These are phyloP conservation scores for Entonaema liquescens DNA, from an alignment of 495 filamentous ascomycete genomes.

Conservation along the genomic window DNA sequence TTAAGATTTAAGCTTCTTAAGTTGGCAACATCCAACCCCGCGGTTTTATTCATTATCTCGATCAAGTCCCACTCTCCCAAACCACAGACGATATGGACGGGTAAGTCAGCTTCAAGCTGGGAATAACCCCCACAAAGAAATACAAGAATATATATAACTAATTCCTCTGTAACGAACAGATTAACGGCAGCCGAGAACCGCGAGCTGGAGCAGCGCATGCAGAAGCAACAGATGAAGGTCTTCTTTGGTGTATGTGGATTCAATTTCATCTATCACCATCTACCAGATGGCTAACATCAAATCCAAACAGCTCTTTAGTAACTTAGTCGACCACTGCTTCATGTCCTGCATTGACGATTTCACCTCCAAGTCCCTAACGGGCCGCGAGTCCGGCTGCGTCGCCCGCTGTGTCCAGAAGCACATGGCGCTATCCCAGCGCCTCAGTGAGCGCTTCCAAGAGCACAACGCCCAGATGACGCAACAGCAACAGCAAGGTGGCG, in stretches of 20 bases:
- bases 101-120: constrained; percentile 19
- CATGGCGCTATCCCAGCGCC: constrained; percentile 83
- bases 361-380: constrained; percentile 90
- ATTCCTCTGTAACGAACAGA: constrained; percentile 36
- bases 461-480: constrained; percentile 87
- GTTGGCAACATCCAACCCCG: not conserved
- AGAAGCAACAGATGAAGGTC: constrained; percentile 97
- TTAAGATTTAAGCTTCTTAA: not conserved
- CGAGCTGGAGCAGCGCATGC: constrained; percentile 90
- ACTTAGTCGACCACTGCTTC: constrained; percentile 95
- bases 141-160: constrained; percentile 12
- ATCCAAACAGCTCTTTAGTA: constrained; percentile 84
- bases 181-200: constrained; percentile 86
- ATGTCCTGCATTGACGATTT: constrained; percentile 97
- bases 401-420: constrained; percentile 95
- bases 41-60: not conserved
- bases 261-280: no score
- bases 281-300: constrained; percentile 16
- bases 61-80: not conserved
- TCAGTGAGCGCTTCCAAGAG: constrained; percentile 93
- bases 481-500: constrained; percentile 51
- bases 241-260: constrained; percentile 84
- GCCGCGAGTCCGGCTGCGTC: constrained; percentile 88
- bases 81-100: constrained; percentile 34
- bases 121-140: not conserved